Conservation (phyloP, 2,329 filamentous ascomycete genomes). For the Nakataea oryzae region DNA sequence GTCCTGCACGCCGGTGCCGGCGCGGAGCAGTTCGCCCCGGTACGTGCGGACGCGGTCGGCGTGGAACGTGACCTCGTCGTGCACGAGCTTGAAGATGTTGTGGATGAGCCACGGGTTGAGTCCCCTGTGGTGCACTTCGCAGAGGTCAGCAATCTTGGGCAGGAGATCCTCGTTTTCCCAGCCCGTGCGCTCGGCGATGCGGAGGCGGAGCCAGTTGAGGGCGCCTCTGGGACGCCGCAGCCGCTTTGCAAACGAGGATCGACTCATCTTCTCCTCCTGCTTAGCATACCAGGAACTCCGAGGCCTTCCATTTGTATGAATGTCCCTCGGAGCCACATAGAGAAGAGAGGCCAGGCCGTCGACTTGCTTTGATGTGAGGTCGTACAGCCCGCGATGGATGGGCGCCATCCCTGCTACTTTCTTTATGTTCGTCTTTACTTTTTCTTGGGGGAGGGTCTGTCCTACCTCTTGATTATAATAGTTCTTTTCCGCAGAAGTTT, state of each 20-base stretch:
- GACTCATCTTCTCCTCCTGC: conserved; percentile 1
- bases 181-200: conserved; percentile 16
- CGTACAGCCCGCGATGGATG: background rate
- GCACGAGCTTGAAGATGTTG: conserved; percentile 9
- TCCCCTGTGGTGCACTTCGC: background rate
- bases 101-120: conserved; percentile 13
- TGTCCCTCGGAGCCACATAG: background rate
- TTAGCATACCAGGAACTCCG: background rate
- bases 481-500: background rate
- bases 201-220: conserved; percentile 15
- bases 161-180: background rate
- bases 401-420: background rate
- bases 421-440: background rate
- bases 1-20: conserved; percentile 5
- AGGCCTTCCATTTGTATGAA: background rate
- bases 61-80: conserved; percentile 21
- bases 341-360: background rate
- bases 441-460: background rate
- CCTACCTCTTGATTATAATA: background rate
- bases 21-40: background rate
- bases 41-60: conserved; percentile 9
- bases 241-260: background rate
- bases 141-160: background rate
- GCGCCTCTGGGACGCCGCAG: background rate
- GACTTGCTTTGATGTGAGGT: background rate